These are phyloP conservation scores for Coemansia sp. DNA, from an alignment of 192 early-diverging fungal species.

Conservation along the genomic window DNA sequence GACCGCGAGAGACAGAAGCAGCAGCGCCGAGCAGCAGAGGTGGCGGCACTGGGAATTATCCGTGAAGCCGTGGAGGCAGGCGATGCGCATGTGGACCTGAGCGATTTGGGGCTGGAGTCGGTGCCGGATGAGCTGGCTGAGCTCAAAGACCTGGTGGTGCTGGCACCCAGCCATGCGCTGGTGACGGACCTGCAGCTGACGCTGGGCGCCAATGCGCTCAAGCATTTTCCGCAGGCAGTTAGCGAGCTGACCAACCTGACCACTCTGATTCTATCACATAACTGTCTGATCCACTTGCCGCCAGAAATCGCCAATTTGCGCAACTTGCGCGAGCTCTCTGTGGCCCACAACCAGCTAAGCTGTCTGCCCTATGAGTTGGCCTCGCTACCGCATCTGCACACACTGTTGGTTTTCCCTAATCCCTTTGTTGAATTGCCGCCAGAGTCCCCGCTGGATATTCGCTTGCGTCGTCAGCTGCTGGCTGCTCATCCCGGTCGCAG, in stretches of 20 bases:
- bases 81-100: constrained; percentile 48
- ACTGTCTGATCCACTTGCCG: constrained; percentile 42
- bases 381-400: constrained; percentile 23
- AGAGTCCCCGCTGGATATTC: constrained; percentile 6
- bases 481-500: not conserved
- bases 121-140: constrained; percentile 53
- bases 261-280: constrained; percentile 48
- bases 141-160: constrained; percentile 50
- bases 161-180: constrained; percentile 40
- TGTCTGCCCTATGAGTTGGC: constrained; percentile 42
- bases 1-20: constrained; percentile 12
- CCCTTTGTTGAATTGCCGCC: constrained; percentile 26
- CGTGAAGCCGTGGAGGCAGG: constrained; percentile 49
- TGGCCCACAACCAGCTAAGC: constrained; percentile 41
- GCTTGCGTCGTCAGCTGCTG: constrained; percentile 6
- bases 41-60: constrained; percentile 37
- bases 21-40: constrained; percentile 12
- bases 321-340: constrained; percentile 48
- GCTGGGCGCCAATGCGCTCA: constrained; percentile 33
- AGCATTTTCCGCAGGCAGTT: constrained; percentile 35
- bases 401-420: constrained; percentile 40
- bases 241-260: constrained; percentile 54
- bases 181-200: constrained; percentile 39
- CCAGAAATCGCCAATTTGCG: constrained; percentile 49
- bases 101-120: constrained; percentile 44